phyloP scores from a whole-genome alignment of 163 green algal genomes.

The Smithsoniella earleae region DNA sequence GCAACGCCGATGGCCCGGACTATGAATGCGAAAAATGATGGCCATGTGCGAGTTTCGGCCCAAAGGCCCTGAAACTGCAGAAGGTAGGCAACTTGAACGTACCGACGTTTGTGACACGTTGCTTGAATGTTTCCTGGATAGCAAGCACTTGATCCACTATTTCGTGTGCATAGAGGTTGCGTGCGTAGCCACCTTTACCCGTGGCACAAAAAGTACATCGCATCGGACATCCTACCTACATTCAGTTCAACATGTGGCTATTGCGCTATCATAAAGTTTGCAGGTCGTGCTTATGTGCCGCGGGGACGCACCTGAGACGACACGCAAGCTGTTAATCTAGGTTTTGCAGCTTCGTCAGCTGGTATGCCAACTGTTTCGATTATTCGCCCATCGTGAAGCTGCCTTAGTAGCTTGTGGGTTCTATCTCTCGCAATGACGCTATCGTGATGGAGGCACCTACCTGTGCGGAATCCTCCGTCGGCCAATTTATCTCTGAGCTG shows the following conservation, averaged over 20 bases:
- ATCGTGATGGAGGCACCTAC: slow-evolving; percentile 50
- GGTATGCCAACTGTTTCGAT: slow-evolving; percentile 89
- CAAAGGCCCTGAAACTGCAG: not conserved
- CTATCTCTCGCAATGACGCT: slow-evolving; percentile 54
- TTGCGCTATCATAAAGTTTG: too few relatives aligned
- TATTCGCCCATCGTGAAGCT: slow-evolving; percentile 68
- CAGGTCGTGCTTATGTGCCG: too few relatives aligned
- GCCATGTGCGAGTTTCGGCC: not conserved
- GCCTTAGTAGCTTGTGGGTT: slow-evolving; percentile 85
- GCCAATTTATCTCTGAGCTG: slow-evolving; percentile 46
- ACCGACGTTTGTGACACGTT: slow-evolving; percentile 59
- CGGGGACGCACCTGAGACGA: slow-evolving; percentile 79
- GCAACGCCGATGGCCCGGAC: too few relatives aligned
- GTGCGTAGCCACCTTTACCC: slow-evolving; percentile 89
- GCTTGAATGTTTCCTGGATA: slow-evolving; percentile 61
- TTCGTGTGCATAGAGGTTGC: slow-evolving; percentile 82
- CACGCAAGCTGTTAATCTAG: slow-evolving; percentile 83
- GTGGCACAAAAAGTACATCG: slow-evolving; percentile 96
- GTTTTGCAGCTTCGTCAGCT: slow-evolving; percentile 39
- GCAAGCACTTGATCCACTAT: slow-evolving; percentile 87
- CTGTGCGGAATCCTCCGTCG: slow-evolving; percentile 48
- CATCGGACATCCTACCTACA: slow-evolving; percentile 91
- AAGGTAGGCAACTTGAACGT: too few relatives aligned
- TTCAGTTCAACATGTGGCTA: too few relatives aligned
- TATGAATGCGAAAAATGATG: not conserved